Percentiles rank a stretch among this genome's conserved stretches.
These are phyloP conservation scores for Chondrus crispus DNA, from an alignment of 23 red algal species.

Conservation along the genomic window DNA sequence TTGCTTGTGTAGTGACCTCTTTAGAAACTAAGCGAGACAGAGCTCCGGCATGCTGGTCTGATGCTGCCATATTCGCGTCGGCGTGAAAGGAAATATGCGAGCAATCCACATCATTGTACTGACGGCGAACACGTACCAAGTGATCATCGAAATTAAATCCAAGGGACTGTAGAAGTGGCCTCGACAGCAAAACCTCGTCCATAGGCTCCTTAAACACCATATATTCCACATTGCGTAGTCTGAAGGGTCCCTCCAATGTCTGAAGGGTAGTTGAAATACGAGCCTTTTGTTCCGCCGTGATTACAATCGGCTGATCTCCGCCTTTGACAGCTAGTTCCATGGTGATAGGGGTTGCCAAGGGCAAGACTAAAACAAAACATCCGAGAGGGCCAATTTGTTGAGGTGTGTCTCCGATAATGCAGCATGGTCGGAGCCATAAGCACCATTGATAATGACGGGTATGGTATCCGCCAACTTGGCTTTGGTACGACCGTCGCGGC, in stretches of 20 bases:
- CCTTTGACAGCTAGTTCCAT: background rate
- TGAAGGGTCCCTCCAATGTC: no score
- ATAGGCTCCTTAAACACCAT: constrained; percentile 2
- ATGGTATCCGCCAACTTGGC: background rate
- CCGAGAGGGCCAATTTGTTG: background rate
- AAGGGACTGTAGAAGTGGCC: background rate
- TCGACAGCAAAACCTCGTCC: background rate
- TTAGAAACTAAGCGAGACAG: no score
- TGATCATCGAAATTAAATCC: background rate
- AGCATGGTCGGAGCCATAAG: background rate
- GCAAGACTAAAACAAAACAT: background rate
- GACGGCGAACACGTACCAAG: background rate
- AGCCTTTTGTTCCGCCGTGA: background rate
- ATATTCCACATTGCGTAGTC: background rate
- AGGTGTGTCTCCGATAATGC: background rate
- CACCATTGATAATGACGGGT: background rate
- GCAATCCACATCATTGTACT: background rate
- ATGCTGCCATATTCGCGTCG: no score
- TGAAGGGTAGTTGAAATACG: background rate
- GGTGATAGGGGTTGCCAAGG: background rate
- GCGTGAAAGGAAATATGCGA: background rate
- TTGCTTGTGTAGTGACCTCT: no score
- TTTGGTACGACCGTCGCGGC: no score
- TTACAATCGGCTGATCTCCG: background rate
- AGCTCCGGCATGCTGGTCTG: no score